These are phyloP conservation scores for Urostyla sp. DNA, from an alignment of 73 alveolate genomes.

Conservation along the genomic window DNA sequence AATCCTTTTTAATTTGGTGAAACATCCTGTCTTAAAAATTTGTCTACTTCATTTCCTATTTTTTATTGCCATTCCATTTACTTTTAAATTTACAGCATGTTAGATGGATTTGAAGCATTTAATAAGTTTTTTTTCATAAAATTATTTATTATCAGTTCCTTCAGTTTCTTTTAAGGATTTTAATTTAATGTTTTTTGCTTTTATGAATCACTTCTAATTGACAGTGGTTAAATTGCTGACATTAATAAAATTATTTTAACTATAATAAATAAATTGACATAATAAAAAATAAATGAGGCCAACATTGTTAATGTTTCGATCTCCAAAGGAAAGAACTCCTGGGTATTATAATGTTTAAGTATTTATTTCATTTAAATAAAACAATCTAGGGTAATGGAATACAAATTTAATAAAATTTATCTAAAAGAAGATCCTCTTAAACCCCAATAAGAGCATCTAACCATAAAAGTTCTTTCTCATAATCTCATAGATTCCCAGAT, in stretches of 20 bases:
- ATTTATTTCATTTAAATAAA: not conserved
- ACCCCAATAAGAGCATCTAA: not conserved
- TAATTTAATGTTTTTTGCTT: not conserved
- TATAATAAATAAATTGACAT: not conserved
- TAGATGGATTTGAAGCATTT: too few relatives aligned
- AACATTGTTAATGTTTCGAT: slow-evolving; percentile 7
- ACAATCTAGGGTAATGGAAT: not conserved
- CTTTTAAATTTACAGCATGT: too few relatives aligned
- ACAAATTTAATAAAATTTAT: not conserved
- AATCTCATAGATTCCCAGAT: slow-evolving; percentile 3
- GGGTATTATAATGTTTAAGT: slow-evolving; percentile 2
- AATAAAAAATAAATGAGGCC: slow-evolving; percentile 3
- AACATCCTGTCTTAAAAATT: too few relatives aligned
- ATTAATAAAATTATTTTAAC: too few relatives aligned
- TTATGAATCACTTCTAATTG: not conserved
- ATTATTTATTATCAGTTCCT: too few relatives aligned
- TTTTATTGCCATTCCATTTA: too few relatives aligned
- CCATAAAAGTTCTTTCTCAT: slow-evolving; percentile 1
- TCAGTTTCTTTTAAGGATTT: not conserved
- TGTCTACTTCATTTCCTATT: too few relatives aligned
- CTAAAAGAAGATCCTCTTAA: not conserved
- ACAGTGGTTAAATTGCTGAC: not conserved
- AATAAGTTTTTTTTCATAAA: too few relatives aligned
- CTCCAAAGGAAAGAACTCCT: slow-evolving; percentile 34
- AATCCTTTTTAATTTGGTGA: too few relatives aligned